Conservation (phyloP, 176 grass and related monocot species). For the Guadua angustifolia region DNA sequence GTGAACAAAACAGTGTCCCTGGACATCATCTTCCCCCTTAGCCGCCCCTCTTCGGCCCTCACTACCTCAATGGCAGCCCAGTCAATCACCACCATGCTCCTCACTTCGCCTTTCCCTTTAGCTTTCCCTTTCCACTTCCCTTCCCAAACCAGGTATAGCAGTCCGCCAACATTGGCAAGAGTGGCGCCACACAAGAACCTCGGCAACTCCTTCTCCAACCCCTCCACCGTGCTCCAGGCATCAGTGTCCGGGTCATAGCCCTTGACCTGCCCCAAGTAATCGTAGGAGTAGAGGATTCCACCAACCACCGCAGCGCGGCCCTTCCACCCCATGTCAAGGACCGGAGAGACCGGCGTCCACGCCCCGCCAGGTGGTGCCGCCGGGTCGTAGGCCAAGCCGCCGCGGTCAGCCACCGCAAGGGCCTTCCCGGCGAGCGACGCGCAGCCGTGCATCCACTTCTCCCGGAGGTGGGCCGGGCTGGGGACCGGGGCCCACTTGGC, state of each 20-base stretch:
- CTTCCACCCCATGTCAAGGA: constrained; percentile 89
- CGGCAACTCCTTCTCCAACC: constrained; percentile 67
- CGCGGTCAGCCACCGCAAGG: constrained; percentile 82
- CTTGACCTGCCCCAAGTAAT: constrained; percentile 63
- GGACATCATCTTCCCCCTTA: constrained; percentile 69
- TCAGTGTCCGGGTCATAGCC: constrained; percentile 67
- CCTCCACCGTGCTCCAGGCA: constrained; percentile 70
- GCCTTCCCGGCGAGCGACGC: constrained; percentile 64
- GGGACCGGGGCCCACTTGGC: constrained; percentile 57
- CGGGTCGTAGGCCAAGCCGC: constrained; percentile 74
- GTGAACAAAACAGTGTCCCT: constrained; percentile 61
- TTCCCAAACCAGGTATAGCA: constrained; percentile 87
- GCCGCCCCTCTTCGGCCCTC: constrained; percentile 38
- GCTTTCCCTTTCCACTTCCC: constrained; percentile 56
- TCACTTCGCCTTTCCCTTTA: constrained; percentile 43
- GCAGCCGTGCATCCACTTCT: constrained; percentile 98
- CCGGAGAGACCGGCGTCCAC: constrained; percentile 69
- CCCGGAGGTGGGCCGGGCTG: constrained; percentile 63
- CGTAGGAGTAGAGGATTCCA: too few species aligned
- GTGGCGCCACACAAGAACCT: constrained; percentile 78
- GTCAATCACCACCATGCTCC: constrained; percentile 63
- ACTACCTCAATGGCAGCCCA: constrained; percentile 77
- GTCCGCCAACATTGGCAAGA: constrained; percentile 61
- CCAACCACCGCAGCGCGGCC: constrained; percentile 57
- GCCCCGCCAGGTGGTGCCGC: constrained; percentile 39